Evolutionary conservation across 2,329 filamentous ascomycete genomes (phyloP).

Genomic region (Colletotrichum gigasporum): DNA sequence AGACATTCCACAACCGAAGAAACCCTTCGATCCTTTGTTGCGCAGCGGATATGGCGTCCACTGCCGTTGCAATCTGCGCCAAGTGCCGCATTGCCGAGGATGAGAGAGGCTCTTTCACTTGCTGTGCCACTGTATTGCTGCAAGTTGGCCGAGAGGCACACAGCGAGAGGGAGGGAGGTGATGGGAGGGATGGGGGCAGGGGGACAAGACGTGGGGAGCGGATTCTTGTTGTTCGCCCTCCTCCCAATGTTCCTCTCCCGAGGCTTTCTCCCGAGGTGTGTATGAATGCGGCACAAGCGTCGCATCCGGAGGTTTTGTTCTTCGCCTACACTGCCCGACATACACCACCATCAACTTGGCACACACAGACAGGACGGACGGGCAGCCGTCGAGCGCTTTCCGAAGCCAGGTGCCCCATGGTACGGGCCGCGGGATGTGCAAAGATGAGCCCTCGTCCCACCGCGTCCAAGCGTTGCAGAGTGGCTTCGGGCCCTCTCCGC

Average conservation of each 20-base stretch:
- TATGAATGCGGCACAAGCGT: neutral
- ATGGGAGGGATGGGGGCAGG: neutral
- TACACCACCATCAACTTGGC: too few species aligned
- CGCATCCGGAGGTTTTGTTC: neutral
- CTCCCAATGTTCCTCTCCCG: too few species aligned
- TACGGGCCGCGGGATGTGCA: conserved; percentile 7
- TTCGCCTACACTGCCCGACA: neutral
- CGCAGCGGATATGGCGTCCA: neutral
- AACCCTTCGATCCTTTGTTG: neutral
- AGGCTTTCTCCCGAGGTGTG: neutral
- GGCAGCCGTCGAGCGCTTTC: too few species aligned
- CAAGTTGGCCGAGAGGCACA: neutral
- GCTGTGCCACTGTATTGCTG: neutral
- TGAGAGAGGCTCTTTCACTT: neutral
- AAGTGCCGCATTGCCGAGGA: conserved; percentile 1
- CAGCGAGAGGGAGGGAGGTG: neutral
- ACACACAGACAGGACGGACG: neutral
- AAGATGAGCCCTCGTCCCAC: neutral
- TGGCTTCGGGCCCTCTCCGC: neutral
- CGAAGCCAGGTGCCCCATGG: neutral
- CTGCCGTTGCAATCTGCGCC: too few species aligned
- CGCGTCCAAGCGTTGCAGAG: too few species aligned
- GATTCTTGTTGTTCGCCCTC: too few species aligned
- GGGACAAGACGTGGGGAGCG: neutral
- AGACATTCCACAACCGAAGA: neutral